Evolutionary conservation across 768 basidiomycete species (phyloP).

Genomic region (Agrocybe praecox): DNA sequence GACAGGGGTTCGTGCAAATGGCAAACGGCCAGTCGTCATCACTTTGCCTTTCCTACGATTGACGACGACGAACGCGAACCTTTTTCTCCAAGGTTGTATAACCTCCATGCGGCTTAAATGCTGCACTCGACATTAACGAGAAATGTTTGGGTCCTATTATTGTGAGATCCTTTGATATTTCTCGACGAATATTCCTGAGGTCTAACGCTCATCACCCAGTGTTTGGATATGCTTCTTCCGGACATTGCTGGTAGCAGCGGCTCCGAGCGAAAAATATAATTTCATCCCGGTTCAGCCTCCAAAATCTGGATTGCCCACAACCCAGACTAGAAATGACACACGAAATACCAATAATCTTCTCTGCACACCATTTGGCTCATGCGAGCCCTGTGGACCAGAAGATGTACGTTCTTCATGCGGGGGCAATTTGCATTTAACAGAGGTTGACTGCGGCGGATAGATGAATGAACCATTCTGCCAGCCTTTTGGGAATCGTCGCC

Average conservation of each 20-base stretch:
- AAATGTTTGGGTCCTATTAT: conserved; percentile 26
- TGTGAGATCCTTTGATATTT: conserved; percentile 26
- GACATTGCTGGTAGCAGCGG: conserved; percentile 4
- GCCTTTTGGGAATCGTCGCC: conserved; percentile 92
- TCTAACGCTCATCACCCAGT: conserved; percentile 6
- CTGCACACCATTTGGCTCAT: conserved; percentile 27
- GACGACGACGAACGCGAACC: too few relatives aligned
- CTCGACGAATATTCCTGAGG: not conserved
- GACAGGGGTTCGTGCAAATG: too few relatives aligned
- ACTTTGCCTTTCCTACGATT: too few relatives aligned
- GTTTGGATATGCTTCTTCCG: conserved; percentile 15
- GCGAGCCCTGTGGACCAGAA: conserved; percentile 56
- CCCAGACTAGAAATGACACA: conserved; percentile 28
- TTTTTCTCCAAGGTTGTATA: too few relatives aligned
- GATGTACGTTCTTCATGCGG: conserved; percentile 43
- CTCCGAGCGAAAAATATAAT: conserved; percentile 4
- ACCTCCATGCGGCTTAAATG: conserved; percentile 40
- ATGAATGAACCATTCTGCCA: conserved; percentile 88
- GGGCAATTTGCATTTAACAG: not conserved
- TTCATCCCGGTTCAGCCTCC: conserved; percentile 11
- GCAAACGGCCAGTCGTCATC: too few relatives aligned
- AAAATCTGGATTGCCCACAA: conserved; percentile 4
- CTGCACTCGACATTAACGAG: conserved; percentile 31
- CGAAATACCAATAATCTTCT: conserved; percentile 14
- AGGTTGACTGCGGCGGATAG: conserved; percentile 39